Evolutionary conservation across 805 yeast genomes (phyloP).

Genomic region (Kluyveromyces nonfermentans): DNA sequence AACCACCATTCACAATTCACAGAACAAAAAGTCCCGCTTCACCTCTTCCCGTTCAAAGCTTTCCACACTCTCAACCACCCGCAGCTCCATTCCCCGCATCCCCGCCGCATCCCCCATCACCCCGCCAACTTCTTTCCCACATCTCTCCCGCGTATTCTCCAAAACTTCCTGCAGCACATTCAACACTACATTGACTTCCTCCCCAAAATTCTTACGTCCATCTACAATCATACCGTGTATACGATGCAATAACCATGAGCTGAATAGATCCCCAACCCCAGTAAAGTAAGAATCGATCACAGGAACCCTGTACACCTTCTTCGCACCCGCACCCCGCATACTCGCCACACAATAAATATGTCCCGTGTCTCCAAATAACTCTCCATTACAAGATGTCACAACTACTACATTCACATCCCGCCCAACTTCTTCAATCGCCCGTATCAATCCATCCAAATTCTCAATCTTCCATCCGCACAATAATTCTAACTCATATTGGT

Average conservation of each 20-base stretch:
- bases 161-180: constrained; percentile 27
- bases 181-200: constrained; percentile 25
- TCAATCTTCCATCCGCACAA: constrained; percentile 44
- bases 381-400: constrained; percentile 18
- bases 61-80: constrained; percentile 52
- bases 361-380: constrained; percentile 16
- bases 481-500: constrained; percentile 80
- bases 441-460: constrained; percentile 30
- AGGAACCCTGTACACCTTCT: constrained; percentile 38
- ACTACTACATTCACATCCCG: constrained; percentile 17
- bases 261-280: constrained; percentile 90
- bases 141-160: constrained; percentile 14
- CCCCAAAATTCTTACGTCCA: constrained; percentile 10
- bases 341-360: constrained; percentile 41
- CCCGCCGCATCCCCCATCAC: constrained; percentile 43
- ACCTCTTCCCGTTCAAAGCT: constrained; percentile 10
- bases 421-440: constrained; percentile 45
- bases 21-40: constrained; percentile 5
- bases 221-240: constrained; percentile 25
- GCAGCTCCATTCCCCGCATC: constrained; percentile 67
- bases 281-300: constrained; percentile 75
- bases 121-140: constrained; percentile 28
- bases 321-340: constrained; percentile 14
- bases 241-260: constrained; percentile 67
- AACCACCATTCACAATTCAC: too few relatives aligned